A percentile compares a stretch with the other conserved stretches of the same genome.
These are phyloP conservation scores for Hapsidospora chrysogenum DNA, from an alignment of 495 filamentous ascomycete species.

Conservation along the genomic window DNA sequence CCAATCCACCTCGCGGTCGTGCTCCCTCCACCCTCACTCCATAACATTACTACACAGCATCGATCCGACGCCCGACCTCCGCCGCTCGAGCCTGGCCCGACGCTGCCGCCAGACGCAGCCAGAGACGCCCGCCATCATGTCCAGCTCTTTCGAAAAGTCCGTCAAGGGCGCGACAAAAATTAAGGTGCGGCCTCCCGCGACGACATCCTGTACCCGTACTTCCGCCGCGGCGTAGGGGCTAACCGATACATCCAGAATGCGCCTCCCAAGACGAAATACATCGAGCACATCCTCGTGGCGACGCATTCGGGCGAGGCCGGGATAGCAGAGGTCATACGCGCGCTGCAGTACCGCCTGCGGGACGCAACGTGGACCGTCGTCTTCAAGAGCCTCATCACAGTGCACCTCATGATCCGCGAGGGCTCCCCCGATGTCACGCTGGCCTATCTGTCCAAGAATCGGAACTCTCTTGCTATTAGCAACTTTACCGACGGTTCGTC, in stretches of 20 bases:
- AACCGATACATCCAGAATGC: conserved; percentile 44
- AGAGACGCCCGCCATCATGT: conserved; percentile 44
- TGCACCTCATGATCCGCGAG: conserved; percentile 95
- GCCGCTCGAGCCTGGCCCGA: too few relatives aligned
- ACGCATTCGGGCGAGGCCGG: conserved; percentile 91
- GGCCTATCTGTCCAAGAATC: conserved; percentile 67
- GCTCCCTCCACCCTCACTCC: too few relatives aligned
- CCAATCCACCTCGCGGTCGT: too few relatives aligned
- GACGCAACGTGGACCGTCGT: conserved; percentile 96
- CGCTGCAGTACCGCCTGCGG: conserved; percentile 69
- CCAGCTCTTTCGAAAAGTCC: conserved; percentile 76
- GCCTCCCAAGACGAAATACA: conserved; percentile 97
- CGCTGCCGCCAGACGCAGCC: too few relatives aligned
- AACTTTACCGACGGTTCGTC: conserved; percentile 79
- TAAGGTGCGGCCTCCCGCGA: conserved; percentile 40
- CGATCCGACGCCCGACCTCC: too few relatives aligned
- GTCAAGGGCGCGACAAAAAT: conserved; percentile 90
- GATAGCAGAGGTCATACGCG: conserved; percentile 89
- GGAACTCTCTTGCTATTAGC: conserved; percentile 71
- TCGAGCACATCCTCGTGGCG: conserved; percentile 92
- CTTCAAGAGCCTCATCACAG: conserved; percentile 89
- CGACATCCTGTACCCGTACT: conserved; percentile 3
- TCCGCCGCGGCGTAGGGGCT: background rate
- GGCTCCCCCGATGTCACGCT: conserved; percentile 81
- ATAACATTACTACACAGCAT: too few relatives aligned